Evolutionary conservation across 371 early-diverging fungal species (phyloP), one percentile per base, ranked within the genome.

Genomic region (Rhizopus sp.): DNA sequence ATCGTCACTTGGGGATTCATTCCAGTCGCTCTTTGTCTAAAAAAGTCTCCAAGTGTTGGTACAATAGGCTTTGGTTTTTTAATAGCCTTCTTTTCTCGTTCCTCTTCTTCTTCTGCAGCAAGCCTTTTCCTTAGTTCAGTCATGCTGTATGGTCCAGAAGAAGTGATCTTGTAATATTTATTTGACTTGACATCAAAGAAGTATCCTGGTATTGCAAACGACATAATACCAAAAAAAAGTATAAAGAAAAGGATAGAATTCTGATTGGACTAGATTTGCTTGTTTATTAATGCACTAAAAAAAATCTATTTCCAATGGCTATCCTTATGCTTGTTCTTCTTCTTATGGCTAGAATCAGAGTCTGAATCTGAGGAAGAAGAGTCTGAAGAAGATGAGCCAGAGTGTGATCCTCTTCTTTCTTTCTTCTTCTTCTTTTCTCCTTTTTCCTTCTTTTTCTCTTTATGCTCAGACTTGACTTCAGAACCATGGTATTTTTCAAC

Each of bases 181-280:
- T 63, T 63, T 13, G 55, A 60, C 31, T 63, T 60, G 17, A 57
- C 37, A 30, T 68, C 63, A 3, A 63, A 49, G 30, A 63, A 68
- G 34, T 68, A 68, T 2, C 68, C 68, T 30, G 68, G 68, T 12
- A 68, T 68, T 16, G 59, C 48, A 38, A 63, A 63, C 4, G 63
- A 59, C 68, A 68, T 68, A 31, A 5, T 46, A 7, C 16, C 23
- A 41, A n/a, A 13, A 13, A 49, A 60, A 54, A 60, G 23, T 39
- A 5, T 7, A 37, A 37, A 10, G 2, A 37, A 37, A 13, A 37
- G 5, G 23, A 23, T 23, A 23, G 2, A 23, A 23, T 23, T 23
- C 23, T 23, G 23, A 23, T 23, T 23, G 23, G 23, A 23, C 23
- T 2, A 23, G 23, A 23, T 23, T 23, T 1, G 23, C 23, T 23